phyloP scores from a whole-genome alignment of 306 rosid genomes.

The Dryas octopetala region DNA sequence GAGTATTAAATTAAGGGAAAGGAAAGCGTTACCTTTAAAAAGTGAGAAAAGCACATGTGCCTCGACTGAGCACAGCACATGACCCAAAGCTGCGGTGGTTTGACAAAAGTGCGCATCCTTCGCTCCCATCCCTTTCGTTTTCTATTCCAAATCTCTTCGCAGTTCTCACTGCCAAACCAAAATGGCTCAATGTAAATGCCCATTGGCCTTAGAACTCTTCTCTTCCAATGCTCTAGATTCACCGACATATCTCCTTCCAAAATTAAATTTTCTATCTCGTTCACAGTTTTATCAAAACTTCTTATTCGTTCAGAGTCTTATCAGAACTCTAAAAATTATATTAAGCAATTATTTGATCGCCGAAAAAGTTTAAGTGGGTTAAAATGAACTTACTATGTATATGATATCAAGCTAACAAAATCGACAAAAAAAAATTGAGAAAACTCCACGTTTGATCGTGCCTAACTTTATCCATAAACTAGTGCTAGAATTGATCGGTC shows the following conservation, averaged over 20 bases:
- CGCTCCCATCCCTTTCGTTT: constrained; percentile 3
- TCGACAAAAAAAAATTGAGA: neutral
- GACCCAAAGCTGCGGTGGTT: constrained; percentile 27
- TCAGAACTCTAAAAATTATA: too few relatives aligned
- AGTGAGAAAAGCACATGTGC: constrained; percentile 13
- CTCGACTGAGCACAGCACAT: constrained; percentile 29
- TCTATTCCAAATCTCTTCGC: neutral
- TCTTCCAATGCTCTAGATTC: neutral
- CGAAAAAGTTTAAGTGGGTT: too few relatives aligned
- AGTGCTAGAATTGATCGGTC: neutral
- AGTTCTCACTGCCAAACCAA: neutral
- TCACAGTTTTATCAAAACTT: too few relatives aligned
- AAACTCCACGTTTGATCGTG: neutral
- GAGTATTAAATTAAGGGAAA: too few relatives aligned
- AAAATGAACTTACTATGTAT: too few relatives aligned
- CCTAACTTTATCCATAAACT: neutral
- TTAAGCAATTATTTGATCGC: too few relatives aligned
- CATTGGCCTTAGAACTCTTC: too few relatives aligned
- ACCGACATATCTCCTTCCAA: constrained; percentile 8
- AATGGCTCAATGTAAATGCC: neutral
- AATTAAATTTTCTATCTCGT: too few relatives aligned
- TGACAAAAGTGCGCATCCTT: constrained; percentile 18
- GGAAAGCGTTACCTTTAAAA: neutral
- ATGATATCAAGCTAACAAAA: neutral
- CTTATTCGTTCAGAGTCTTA: too few relatives aligned